Percentiles rank a stretch among this genome's conserved stretches.
Evolutionary conservation across 2,329 filamentous ascomycete species (phyloP).

Genomic region (Colletotrichum higginsianum): DNA sequence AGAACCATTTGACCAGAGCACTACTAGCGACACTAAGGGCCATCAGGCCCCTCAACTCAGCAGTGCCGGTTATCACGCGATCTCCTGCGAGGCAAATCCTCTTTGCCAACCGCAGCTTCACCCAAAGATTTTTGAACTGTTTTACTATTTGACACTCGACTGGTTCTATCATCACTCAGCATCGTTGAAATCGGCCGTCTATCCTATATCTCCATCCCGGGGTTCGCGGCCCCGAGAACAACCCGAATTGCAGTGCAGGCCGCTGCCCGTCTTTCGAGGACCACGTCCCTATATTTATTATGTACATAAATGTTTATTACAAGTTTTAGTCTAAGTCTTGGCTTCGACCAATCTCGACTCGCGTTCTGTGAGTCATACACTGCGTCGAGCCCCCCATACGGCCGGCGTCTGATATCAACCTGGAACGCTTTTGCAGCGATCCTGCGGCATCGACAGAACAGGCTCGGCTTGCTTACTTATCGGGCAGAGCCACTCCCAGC

Average conservation of each 20-base stretch:
- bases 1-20: not conserved
- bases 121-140: not conserved
- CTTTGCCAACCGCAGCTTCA: not conserved
- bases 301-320: slow-evolving; percentile 39
- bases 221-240: not conserved
- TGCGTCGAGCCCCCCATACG: not conserved
- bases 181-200: slow-evolving; percentile 7
- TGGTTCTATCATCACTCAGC: slow-evolving; percentile 14
- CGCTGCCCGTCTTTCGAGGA: slow-evolving; percentile 12
- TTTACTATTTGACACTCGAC: slow-evolving; percentile 6
- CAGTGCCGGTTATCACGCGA: not conserved
- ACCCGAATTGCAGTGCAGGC: not conserved
- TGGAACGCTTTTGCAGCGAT: slow-evolving; percentile 23
- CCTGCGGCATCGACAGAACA: slow-evolving; percentile 9
- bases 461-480: slow-evolving; percentile 13
- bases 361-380: slow-evolving; percentile 13
- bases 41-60: not conserved
- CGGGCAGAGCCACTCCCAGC: slow-evolving; percentile 7
- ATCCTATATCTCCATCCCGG: not conserved
- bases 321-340: slow-evolving; percentile 33
- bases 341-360: slow-evolving; percentile 29
- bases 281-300: slow-evolving; percentile 26
- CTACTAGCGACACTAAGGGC: not conserved
- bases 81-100: not conserved
- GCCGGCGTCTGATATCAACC: slow-evolving; percentile 26